A percentile compares a stretch with the other conserved stretches of the same genome.
Evolutionary conservation across 2,329 filamentous ascomycete genomes (phyloP).

Genomic region (Trichoderma asperellum): DNA sequence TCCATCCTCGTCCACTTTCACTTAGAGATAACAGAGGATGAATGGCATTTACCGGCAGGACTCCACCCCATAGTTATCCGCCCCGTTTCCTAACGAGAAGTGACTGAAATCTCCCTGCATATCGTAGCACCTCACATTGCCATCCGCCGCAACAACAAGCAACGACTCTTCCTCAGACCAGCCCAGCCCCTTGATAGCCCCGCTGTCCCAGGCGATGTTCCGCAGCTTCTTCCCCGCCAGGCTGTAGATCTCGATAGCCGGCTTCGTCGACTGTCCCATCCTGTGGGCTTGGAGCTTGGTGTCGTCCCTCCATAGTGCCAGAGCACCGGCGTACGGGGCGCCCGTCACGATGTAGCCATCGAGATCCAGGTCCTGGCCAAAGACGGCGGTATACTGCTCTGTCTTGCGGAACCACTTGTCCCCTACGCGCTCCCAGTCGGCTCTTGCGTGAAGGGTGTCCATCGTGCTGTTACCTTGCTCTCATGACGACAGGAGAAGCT

Average conservation of each 20-base stretch:
- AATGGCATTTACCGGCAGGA: slow-evolving; percentile 65
- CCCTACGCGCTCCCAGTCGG: slow-evolving; percentile 92
- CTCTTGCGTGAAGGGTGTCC: slow-evolving; percentile 69
- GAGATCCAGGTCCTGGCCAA: slow-evolving; percentile 90
- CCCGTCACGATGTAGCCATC: slow-evolving; percentile 92
- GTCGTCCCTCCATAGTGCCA: slow-evolving; percentile 92
- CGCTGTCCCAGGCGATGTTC: slow-evolving; percentile 89
- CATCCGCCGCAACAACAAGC: slow-evolving; percentile 84
- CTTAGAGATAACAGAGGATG: too few species aligned
- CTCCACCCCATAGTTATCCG: slow-evolving; percentile 84
- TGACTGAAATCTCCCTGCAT: slow-evolving; percentile 95
- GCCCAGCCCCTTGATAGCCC: slow-evolving; percentile 81
- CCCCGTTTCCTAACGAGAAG: slow-evolving; percentile 86
- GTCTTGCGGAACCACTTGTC: slow-evolving; percentile 95
- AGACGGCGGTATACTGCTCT: slow-evolving; percentile 89
- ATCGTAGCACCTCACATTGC: slow-evolving; percentile 87
- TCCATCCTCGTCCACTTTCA: background rate
- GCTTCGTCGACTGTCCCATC: slow-evolving; percentile 71
- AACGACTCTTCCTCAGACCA: slow-evolving; percentile 97
- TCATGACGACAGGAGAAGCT: slow-evolving; percentile 36
- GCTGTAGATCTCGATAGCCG: slow-evolving; percentile 92
- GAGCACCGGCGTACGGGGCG: slow-evolving; percentile 89
- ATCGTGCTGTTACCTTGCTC: slow-evolving; percentile 44
- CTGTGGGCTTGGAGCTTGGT: slow-evolving; percentile 80
- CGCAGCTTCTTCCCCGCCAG: slow-evolving; percentile 87